Evolutionary conservation across 1,284 basidiomycete genomes (phyloP).

Genomic region (Mycosarcoma maydis): DNA sequence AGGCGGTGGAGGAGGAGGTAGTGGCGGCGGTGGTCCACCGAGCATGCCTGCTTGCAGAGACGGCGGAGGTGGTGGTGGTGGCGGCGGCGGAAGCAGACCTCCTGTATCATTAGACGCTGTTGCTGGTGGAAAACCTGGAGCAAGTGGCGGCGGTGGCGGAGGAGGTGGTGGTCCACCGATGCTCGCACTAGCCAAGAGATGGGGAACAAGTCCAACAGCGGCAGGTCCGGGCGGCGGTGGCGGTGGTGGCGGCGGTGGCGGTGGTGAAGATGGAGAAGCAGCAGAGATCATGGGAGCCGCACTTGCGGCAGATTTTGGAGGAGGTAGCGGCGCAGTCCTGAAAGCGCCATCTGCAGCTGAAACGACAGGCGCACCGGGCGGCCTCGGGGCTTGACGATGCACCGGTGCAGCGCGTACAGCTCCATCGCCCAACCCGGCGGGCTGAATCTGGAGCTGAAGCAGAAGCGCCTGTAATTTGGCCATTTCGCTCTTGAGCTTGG

Average conservation of each 20-base stretch:
- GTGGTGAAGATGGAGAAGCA: not conserved
- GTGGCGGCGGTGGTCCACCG: conserved; percentile 5
- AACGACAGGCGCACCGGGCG: conserved; percentile 26
- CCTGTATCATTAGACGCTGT: conserved; percentile 1
- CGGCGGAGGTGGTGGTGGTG: conserved; percentile 32
- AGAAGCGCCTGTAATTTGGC: conserved; percentile 49
- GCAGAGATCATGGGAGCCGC: not conserved
- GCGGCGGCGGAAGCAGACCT: conserved; percentile 10
- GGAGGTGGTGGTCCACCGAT: conserved; percentile 8
- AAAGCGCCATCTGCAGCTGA: not conserved
- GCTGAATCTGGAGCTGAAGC: conserved; percentile 48
- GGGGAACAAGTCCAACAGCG: not conserved
- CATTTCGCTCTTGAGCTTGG: conserved; percentile 35
- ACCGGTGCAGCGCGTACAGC: conserved; percentile 17
- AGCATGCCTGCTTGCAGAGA: conserved; percentile 1
- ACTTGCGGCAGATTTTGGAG: not conserved
- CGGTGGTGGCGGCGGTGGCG: conserved; percentile 15
- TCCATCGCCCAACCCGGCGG: conserved; percentile 20
- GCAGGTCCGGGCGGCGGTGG: conserved; percentile 11
- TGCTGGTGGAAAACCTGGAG: conserved; percentile 4
- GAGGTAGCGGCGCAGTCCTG: conserved; percentile 3
- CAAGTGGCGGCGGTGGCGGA: conserved; percentile 40
- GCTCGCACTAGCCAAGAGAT: not conserved
- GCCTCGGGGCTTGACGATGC: conserved; percentile 38
- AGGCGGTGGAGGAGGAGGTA: conserved; percentile 46